Conservation (phyloP, 441 rosid species). For the Erodium texanum region DNA sequence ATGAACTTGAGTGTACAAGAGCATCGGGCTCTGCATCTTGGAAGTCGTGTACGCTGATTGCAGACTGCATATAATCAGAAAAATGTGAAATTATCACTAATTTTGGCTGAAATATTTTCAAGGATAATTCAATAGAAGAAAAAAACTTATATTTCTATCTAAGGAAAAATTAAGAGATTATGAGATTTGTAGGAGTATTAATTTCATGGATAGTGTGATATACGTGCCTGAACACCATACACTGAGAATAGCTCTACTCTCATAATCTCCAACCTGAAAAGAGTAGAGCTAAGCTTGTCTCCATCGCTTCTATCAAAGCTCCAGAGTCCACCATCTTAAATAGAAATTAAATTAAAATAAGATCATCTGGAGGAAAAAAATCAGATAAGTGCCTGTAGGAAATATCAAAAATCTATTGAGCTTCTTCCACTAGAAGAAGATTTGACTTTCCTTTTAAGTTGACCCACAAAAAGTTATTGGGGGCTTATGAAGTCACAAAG, state of each 20-base stretch:
- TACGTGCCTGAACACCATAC: slow-evolving; percentile 65
- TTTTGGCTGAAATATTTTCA: not conserved
- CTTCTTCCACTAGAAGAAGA: not conserved
- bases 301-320: slow-evolving; percentile 34
- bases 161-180: too few relatives aligned
- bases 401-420: not conserved
- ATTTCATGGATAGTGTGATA: not conserved
- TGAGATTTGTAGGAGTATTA: too few relatives aligned
- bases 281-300: slow-evolving; percentile 37
- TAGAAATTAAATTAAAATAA: slow-evolving; percentile 5
- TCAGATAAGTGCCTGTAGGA: not conserved
- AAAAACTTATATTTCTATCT: too few relatives aligned
- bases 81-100: slow-evolving; percentile 16
- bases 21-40: slow-evolving; percentile 85
- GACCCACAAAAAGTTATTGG: not conserved
- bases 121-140: not conserved
- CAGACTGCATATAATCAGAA: slow-evolving; percentile 37
- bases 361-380: slow-evolving; percentile 13
- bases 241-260: slow-evolving; percentile 70
- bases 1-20: slow-evolving; percentile 51
- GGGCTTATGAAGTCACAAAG: not conserved
- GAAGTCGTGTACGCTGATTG: slow-evolving; percentile 58
- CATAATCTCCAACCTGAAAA: slow-evolving; percentile 67
- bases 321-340: slow-evolving; percentile 44
- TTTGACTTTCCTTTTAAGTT: not conserved